These are phyloP conservation scores for Streptanthus diversifolius DNA, from an alignment of 345 rosid species.

Conservation along the genomic window DNA sequence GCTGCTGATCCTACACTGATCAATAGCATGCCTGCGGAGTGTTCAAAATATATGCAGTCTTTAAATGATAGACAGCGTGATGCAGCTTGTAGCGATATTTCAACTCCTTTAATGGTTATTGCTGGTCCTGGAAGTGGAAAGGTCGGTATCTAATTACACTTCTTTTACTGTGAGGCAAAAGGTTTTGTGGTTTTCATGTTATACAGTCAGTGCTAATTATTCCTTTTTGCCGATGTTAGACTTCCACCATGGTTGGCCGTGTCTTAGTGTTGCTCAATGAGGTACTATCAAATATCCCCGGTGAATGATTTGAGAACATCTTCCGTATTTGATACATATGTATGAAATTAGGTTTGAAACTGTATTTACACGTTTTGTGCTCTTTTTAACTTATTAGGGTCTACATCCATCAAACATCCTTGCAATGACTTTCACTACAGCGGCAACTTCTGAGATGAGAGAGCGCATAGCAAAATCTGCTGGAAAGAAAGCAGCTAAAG, in stretches of 20 bases:
- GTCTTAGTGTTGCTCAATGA: slow-evolving; percentile 62
- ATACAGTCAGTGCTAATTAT: slow-evolving; percentile 11
- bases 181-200: background rate
- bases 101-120: slow-evolving; percentile 78
- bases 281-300: slow-evolving; percentile 43
- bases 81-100: slow-evolving; percentile 72
- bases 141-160: slow-evolving; percentile 40
- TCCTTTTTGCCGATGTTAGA: slow-evolving; percentile 42
- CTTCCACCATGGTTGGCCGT: slow-evolving; percentile 98
- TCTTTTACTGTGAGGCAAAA: background rate
- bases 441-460: slow-evolving; percentile 95
- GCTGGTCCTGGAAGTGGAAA: slow-evolving; percentile 99
- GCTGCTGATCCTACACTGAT: slow-evolving; percentile 27
- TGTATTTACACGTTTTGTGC: background rate
- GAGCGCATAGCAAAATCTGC: slow-evolving; percentile 71
- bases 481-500: slow-evolving; percentile 79
- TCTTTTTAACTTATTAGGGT: slow-evolving; percentile 50
- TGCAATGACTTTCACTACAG: slow-evolving; percentile 98
- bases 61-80: slow-evolving; percentile 83
- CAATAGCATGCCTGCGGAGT: slow-evolving; percentile 56
- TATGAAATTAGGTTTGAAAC: background rate
- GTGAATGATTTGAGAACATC: slow-evolving; percentile 5
- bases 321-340: background rate
- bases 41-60: slow-evolving; percentile 55
- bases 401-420: slow-evolving; percentile 73